Conservation (phyloP, 2,329 filamentous ascomycete species). For the Neopestalotiopsis rosae region DNA sequence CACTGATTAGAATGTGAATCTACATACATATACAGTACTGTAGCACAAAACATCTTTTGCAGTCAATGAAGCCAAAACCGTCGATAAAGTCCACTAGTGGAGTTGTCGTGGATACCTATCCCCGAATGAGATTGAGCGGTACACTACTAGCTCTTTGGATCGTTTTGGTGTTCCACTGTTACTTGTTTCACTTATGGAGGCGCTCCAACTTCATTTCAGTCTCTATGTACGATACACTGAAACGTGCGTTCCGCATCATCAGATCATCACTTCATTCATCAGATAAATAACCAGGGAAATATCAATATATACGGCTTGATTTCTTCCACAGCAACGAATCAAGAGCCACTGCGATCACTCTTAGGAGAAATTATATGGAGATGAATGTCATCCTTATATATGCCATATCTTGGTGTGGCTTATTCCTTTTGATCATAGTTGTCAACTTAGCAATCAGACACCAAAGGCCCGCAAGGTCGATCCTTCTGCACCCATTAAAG, state of each 20-base stretch:
- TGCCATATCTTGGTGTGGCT: constrained; percentile 10
- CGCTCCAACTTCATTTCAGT: constrained; percentile 2
- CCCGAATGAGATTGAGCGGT: constrained; percentile 7
- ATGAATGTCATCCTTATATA: constrained; percentile 8
- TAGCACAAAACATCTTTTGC: constrained; percentile 9
- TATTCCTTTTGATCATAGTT: not conserved
- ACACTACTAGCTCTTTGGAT: constrained; percentile 9
- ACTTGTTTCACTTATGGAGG: not conserved
- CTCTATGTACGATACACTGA: constrained; percentile 7
- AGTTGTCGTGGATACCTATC: constrained; percentile 3
- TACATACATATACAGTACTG: constrained; percentile 8
- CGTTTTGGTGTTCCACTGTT: not conserved
- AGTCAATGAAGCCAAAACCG: constrained; percentile 9
- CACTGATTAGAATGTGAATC: constrained; percentile 6
- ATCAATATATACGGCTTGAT: constrained; percentile 1
- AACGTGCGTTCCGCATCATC: constrained; percentile 4
- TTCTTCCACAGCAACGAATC: not conserved
- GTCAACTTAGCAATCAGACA: not conserved
- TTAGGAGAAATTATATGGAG: not conserved
- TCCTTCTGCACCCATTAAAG: constrained; percentile 2
- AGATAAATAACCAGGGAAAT: not conserved
- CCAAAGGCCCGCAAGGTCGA: not conserved
- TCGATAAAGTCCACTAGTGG: constrained; percentile 8
- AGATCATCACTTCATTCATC: constrained; percentile 5
- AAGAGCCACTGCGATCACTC: not conserved